Evolutionary conservation across 192 early-diverging fungal species (phyloP), one percentile per base, ranked within the genome.

Genomic region (Mortierella claussenii): DNA sequence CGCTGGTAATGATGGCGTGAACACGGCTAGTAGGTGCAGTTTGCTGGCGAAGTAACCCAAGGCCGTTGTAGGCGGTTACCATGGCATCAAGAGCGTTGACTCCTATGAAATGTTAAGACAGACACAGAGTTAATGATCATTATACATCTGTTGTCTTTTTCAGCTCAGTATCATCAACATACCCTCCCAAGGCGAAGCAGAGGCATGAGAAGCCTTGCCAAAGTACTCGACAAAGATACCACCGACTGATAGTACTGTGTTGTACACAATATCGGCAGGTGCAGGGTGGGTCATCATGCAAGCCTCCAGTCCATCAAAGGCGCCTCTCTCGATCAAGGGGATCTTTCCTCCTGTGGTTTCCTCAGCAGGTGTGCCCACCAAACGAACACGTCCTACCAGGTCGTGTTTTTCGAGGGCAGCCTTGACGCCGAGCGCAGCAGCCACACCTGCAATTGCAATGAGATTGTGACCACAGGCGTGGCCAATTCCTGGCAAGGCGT

Each of bases 211-310:
- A 11, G 89, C 56, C 61, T 85, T 88, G 24, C 93, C 93, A 81
- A 86, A 86, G 69, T 89, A 94, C 63, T 92, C 87, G 7, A 90
- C 83, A 5, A 28, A 20, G 24, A 89, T 63, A 37, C 52, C 67
- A 57, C 81, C 46, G 48, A 83, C 53, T 26, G 80, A 75, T 42
- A 86, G 55, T 58, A 83, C 66, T 5, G 47, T 68, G 32, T 55
- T 52, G 74, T 85, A 87, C 51, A 86, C 78, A 46, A 80, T 37
- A 60, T 89, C 83, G 21, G 60, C 43, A 55, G 82, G 65, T 43
- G 86, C 68, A 21, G 94, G 93, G 80, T 96, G 94, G 36, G 89
- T 68, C 93, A 96, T 96, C 81, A 96, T 68, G 59, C 91, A 87
- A 10, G 89, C 71, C 60, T 93, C 92, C 30, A 87, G 67, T 64